Percentiles rank a stretch among this genome's conserved stretches.
phyloP scores from a whole-genome alignment of 495 filamentous ascomycete species.

The Zalerion maritima region DNA sequence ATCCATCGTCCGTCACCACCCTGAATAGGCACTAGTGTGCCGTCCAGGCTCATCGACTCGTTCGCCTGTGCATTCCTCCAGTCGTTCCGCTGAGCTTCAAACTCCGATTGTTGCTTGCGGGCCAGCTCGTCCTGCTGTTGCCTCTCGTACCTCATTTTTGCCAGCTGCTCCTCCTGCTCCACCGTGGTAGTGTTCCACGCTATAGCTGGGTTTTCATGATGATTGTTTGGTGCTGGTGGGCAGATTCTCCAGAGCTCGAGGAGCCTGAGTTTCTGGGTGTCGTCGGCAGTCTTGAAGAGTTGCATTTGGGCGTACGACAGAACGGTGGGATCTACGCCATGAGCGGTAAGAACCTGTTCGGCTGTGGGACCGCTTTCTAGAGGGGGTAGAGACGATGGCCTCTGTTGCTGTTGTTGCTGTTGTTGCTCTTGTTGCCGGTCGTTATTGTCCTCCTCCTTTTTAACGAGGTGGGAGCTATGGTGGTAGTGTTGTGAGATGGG shows the following conservation, averaged over 20 bases:
- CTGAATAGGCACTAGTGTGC: constrained; percentile 35
- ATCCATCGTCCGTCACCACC: constrained; percentile 35
- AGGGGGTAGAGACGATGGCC: constrained; percentile 33
- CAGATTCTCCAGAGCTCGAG: constrained; percentile 54
- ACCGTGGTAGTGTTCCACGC: constrained; percentile 33
- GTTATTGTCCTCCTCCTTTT: no score
- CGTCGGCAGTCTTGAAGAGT: constrained; percentile 45
- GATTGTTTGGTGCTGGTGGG: constrained; percentile 24
- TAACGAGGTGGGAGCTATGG: constrained; percentile 46
- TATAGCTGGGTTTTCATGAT: constrained; percentile 23
- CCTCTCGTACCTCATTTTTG: constrained; percentile 37
- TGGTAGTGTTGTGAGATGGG: constrained; percentile 63
- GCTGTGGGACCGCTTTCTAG: constrained; percentile 27
- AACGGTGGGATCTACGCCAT: constrained; percentile 38
- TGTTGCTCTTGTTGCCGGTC: constrained; percentile 12
- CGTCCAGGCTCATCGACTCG: constrained; percentile 29
- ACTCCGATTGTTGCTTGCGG: constrained; percentile 11
- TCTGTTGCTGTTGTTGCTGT: constrained; percentile 14
- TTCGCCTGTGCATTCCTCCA: constrained; percentile 10
- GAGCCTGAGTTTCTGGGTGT: constrained; percentile 41
- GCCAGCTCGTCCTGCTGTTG: constrained; percentile 19
- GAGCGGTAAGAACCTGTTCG: constrained; percentile 29
- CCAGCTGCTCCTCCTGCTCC: constrained; percentile 33
- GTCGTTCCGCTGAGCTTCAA: no score
- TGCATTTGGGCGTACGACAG: constrained; percentile 44